phyloP scores from a whole-genome alignment of 2,329 filamentous ascomycete species.

The Scytalidium sp. region DNA sequence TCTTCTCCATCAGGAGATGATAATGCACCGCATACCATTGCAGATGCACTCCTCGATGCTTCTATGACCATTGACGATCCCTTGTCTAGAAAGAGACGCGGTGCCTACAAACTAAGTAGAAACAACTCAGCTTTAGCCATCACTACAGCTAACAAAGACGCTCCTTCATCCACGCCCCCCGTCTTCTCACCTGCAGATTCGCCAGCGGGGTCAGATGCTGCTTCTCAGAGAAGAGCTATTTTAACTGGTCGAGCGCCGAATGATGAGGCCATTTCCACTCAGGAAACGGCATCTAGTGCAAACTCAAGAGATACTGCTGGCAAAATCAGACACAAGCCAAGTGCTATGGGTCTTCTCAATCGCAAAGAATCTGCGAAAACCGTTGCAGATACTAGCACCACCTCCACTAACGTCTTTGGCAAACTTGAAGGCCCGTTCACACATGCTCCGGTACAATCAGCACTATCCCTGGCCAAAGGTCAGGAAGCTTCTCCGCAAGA shows the following conservation, averaged over 20 bases:
- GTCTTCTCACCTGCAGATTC: constrained; percentile 18
- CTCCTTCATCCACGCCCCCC: constrained; percentile 19
- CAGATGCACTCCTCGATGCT: constrained; percentile 87
- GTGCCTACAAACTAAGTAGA: constrained; percentile 40
- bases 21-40: constrained; percentile 65
- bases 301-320: constrained; percentile 32
- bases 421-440: constrained; percentile 53
- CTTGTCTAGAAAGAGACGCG: constrained; percentile 50
- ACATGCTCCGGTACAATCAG: constrained; percentile 29
- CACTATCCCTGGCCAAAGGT: constrained; percentile 33
- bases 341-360: constrained; percentile 59
- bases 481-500: constrained; percentile 31
- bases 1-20: constrained; percentile 31
- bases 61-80: constrained; percentile 81
- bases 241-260: constrained; percentile 21
- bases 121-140: constrained; percentile 10
- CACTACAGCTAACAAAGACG: constrained; percentile 11
- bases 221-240: constrained; percentile 14
- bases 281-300: constrained; percentile 24
- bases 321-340: constrained; percentile 53
- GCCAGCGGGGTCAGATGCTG: constrained; percentile 8
- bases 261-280: constrained; percentile 25
- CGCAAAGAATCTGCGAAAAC: constrained; percentile 57
- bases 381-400: constrained; percentile 61
- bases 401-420: constrained; percentile 61